phyloP scores from a whole-genome alignment of 1,284 basidiomycete genomes.

The Ceratobasidium sp. region DNA sequence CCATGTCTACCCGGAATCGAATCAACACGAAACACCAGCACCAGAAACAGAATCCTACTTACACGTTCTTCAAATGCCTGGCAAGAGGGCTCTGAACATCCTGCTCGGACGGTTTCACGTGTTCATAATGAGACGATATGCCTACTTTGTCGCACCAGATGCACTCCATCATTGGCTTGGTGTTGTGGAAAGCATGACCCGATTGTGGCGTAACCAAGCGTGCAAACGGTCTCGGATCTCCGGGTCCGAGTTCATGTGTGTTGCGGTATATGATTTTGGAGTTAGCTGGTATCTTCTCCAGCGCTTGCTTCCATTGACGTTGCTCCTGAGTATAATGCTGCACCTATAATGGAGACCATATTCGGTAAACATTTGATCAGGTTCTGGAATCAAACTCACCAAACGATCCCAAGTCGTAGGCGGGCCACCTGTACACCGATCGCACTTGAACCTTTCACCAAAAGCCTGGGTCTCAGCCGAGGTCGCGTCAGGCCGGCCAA shows the following conservation, averaged over 20 bases:
- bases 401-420: not conserved
- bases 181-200: not conserved
- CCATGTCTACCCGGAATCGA: not conserved
- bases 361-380: too few species aligned
- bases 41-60: not conserved
- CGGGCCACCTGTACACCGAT: not conserved
- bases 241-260: not conserved
- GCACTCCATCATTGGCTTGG: not conserved
- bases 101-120: not conserved
- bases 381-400: not conserved
- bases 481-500: not conserved
- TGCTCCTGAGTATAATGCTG: not conserved
- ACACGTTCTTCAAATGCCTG: not conserved
- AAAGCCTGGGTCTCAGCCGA: not conserved
- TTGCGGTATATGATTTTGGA: not conserved
- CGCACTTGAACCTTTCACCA: constrained; percentile 4
- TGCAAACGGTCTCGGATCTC: not conserved
- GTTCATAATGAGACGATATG: not conserved
- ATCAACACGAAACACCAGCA: not conserved
- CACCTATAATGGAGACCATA: not conserved
- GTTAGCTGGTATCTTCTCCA: not conserved
- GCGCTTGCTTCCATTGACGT: not conserved
- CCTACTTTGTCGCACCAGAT: not conserved
- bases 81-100: not conserved
- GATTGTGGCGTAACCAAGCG: not conserved